Evolutionary conservation across 2,329 filamentous ascomycete species (phyloP), one percentile per base, ranked within the genome.

Genomic region (Pyricularia grisea): DNA sequence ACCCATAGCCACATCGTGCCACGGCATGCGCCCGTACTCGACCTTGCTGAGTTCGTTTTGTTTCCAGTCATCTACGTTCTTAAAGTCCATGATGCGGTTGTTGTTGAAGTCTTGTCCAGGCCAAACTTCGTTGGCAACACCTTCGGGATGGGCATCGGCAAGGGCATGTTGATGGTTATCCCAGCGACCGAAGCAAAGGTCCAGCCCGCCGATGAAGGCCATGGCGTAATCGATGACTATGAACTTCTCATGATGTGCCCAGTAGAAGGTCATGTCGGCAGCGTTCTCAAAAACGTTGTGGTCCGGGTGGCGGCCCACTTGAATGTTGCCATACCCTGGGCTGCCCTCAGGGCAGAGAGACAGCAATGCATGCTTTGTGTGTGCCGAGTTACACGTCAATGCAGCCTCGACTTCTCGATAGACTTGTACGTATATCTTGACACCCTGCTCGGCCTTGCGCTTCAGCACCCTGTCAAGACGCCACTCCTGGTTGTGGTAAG

Each of bases 61-160:
- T 78, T 95, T 93, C 94, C 94, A 98, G 76, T 97, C 90, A 33
- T 92, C 79, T 1, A 98, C 95, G 36, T 90, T 91, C 74, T 97
- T 86, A 77, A 98, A 99, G 75, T 99, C 95, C 90, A 97, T 92
- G 73, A 98, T 90, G 55, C 94, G 88, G 77, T 97, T 97, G 79
- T 98, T 98, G 79, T 98, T 98, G 83, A 96, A 98, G 75, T 99
- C 95, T 76, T 99, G 95, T 0, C 95, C 95, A 0, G 95, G 94
- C 84, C 93, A 99, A 25, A 97, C 84, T 78, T 97, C 94, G 68
- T 94, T 88, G 17, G 87, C 83, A 23, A 97, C 87, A 25, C 92
- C 92, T 63, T 90, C 89, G 0, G 94, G 94, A 76, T 98, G 94
- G 0, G 94, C 89, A 77, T 98, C 95, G 0, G 94, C 86, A 17